These are phyloP conservation scores for Gymnopus androsaceus DNA, from an alignment of 1,284 basidiomycete genomes.

Conservation along the genomic window DNA sequence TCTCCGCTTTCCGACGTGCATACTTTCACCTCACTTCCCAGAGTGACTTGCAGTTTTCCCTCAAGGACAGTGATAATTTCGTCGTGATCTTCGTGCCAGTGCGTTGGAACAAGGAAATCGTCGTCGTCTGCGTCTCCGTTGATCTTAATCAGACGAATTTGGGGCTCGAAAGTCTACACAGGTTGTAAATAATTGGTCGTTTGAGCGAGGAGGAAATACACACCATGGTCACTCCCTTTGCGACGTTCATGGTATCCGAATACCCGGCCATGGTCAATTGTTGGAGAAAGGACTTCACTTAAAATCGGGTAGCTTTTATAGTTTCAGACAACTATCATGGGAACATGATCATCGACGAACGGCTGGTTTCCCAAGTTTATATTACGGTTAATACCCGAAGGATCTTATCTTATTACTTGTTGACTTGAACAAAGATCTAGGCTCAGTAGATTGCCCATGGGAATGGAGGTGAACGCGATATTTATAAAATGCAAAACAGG, in stretches of 20 bases:
- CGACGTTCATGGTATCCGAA: constrained; percentile 1
- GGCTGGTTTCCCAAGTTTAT: too few relatives aligned
- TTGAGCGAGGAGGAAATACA: neutral
- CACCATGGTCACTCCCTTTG: constrained; percentile 10
- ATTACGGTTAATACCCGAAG: too few relatives aligned
- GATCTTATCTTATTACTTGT: too few relatives aligned
- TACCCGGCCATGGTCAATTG: neutral
- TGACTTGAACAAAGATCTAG: too few relatives aligned
- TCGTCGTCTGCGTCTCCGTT: constrained; percentile 15
- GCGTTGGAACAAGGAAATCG: constrained; percentile 28
- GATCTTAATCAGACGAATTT: neutral
- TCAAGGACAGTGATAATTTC: constrained; percentile 32
- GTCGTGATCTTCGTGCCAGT: constrained; percentile 36
- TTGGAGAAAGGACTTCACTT: too few relatives aligned
- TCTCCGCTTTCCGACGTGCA: constrained; percentile 33
- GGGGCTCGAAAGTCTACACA: neutral
- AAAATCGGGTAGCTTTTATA: too few relatives aligned
- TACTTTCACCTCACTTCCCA: constrained; percentile 24
- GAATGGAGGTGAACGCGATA: too few relatives aligned
- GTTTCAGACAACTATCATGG: too few relatives aligned
- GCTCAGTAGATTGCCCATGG: too few relatives aligned
- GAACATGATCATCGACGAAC: too few relatives aligned
- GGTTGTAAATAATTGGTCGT: neutral
- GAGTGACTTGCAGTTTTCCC: constrained; percentile 30
- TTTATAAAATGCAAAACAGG: too few relatives aligned